Percentiles rank a stretch among this genome's conserved stretches.
Conservation (phyloP, 345 rosid species). For the Balakata baccata region DNA sequence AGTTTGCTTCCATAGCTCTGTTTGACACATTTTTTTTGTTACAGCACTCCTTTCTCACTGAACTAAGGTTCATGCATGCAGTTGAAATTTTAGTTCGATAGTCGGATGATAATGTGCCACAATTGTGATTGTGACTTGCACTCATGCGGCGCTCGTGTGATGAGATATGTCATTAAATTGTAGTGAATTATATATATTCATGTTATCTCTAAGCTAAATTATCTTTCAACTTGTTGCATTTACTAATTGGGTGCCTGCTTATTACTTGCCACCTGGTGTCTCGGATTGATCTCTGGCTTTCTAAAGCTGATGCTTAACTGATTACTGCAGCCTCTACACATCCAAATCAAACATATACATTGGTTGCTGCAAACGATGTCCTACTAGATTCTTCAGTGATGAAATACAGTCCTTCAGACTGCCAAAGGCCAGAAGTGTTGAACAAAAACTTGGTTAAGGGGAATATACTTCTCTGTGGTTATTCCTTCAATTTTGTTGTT, state of each 20-base stretch:
- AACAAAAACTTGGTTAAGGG: slow-evolving; percentile 85
- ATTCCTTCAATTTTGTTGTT: slow-evolving; percentile 91
- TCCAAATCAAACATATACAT: slow-evolving; percentile 59
- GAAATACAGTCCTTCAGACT: slow-evolving; percentile 84
- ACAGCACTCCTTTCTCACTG: neutral
- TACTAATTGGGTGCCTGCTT: neutral
- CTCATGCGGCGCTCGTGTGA: neutral
- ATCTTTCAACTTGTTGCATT: neutral
- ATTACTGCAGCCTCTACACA: slow-evolving; percentile 79
- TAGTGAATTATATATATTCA: neutral
- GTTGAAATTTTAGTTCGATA: neutral
- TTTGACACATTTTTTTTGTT: neutral
- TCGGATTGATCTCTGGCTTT: slow-evolving; percentile 7
- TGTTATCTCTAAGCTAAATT: neutral
- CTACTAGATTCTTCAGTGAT: slow-evolving; percentile 66
- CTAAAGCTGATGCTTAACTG: slow-evolving; percentile 21
- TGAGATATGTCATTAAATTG: neutral
- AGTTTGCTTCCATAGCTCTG: neutral
- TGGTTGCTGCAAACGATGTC: slow-evolving; percentile 98
- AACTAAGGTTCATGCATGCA: neutral
- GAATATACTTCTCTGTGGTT: slow-evolving; percentile 95
- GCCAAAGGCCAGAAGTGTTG: slow-evolving; percentile 89
- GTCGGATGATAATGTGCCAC: neutral
- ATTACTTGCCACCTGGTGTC: slow-evolving; percentile 1
- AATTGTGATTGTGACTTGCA: neutral